These are phyloP conservation scores for Cornus kousa DNA, from an alignment of 148 eudicot genomes.

Conservation along the genomic window DNA sequence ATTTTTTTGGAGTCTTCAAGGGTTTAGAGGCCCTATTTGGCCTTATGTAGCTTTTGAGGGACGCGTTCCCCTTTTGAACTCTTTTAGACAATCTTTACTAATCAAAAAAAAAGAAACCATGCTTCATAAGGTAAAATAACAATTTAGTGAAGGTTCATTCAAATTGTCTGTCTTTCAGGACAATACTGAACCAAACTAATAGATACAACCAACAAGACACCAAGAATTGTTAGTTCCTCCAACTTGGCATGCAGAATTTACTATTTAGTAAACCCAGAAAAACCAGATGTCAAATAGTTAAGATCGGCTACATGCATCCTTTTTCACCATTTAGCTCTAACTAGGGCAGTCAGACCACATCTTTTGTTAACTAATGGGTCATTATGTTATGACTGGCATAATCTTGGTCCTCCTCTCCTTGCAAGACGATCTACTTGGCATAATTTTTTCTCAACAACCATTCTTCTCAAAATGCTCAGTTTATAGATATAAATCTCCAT, in stretches of 20 bases:
- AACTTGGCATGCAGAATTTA: background rate
- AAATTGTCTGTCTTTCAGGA: too few relatives aligned
- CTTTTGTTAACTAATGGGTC: background rate
- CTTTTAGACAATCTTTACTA: too few relatives aligned
- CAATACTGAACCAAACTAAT: background rate
- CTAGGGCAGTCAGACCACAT: background rate
- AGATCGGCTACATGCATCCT: background rate
- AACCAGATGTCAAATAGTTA: background rate
- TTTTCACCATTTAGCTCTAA: background rate
- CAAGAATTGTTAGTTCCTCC: background rate
- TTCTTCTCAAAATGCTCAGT: too few relatives aligned
- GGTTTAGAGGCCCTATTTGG: too few relatives aligned
- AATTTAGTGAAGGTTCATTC: background rate
- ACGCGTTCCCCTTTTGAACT: too few relatives aligned
- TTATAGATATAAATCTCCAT: too few relatives aligned
- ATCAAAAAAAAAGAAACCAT: too few relatives aligned
- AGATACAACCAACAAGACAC: background rate
- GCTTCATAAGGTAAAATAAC: background rate
- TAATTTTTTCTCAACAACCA: background rate
- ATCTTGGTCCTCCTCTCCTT: background rate
- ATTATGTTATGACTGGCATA: background rate
- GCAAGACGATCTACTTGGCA: background rate
- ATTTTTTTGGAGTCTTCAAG: too few relatives aligned
- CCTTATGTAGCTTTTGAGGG: too few relatives aligned
- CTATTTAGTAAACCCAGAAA: background rate